Percentiles rank a stretch among this genome's conserved stretches.
Conservation (phyloP, 805 yeast genomes). For the Lipomyces sp. region DNA sequence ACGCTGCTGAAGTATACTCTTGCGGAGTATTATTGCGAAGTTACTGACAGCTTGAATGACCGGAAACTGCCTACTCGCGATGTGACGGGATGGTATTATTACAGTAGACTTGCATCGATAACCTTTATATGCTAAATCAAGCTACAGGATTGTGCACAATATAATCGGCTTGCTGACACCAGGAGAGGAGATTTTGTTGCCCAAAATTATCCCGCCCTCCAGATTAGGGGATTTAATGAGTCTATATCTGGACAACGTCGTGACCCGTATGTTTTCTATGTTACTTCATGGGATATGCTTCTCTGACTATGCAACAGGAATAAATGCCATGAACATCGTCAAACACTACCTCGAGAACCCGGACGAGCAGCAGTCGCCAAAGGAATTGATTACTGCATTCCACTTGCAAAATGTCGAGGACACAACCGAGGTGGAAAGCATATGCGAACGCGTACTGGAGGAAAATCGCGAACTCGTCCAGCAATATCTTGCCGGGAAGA, state of each 20-base stretch:
- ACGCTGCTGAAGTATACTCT: slow-evolving; percentile 55
- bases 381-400: slow-evolving; percentile 51
- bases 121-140: too few relatives aligned
- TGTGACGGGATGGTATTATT: too few relatives aligned
- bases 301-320: slow-evolving; percentile 47
- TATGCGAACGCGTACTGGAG: slow-evolving; percentile 48
- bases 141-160: slow-evolving; percentile 81
- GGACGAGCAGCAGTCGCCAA: slow-evolving; percentile 36
- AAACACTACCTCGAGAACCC: slow-evolving; percentile 43
- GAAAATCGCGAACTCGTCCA: slow-evolving; percentile 54
- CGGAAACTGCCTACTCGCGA: too few relatives aligned
- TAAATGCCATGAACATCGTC: slow-evolving; percentile 56
- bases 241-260: slow-evolving; percentile 44
- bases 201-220: slow-evolving; percentile 39
- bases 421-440: slow-evolving; percentile 41
- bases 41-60: slow-evolving; percentile 39
- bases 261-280: slow-evolving; percentile 58
- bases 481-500: slow-evolving; percentile 56
- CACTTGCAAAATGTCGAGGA: slow-evolving; percentile 38
- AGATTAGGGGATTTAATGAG: slow-evolving; percentile 55
- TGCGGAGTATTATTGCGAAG: slow-evolving; percentile 50
- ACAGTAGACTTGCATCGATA: too few relatives aligned
- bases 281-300: too few relatives aligned
- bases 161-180: slow-evolving; percentile 61
- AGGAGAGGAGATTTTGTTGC: slow-evolving; percentile 41